Evolutionary conservation across 1,139 yeast genomes (phyloP).

Genomic region (Hansenula lynferdii): DNA sequence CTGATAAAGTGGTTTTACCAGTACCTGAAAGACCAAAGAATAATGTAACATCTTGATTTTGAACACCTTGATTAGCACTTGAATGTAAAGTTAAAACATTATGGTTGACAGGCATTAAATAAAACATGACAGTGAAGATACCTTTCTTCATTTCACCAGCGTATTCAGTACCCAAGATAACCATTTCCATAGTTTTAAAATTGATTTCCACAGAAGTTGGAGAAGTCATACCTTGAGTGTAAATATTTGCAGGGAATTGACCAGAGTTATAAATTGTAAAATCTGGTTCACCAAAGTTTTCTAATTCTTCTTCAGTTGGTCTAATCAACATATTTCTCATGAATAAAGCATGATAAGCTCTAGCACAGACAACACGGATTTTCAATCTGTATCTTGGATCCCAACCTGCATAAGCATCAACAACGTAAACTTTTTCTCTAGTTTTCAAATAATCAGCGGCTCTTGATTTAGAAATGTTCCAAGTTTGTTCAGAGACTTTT

Average conservation of each 20-base stretch:
- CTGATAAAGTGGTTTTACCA: constrained; percentile 96
- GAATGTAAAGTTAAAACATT: constrained; percentile 92
- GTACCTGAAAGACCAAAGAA: constrained; percentile 98
- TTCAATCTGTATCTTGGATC: constrained; percentile 97
- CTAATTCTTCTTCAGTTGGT: constrained; percentile 88
- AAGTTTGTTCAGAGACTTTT: constrained; percentile 89
- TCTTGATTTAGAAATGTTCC: constrained; percentile 95
- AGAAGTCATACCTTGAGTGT: constrained; percentile 97
- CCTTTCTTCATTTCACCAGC: constrained; percentile 99
- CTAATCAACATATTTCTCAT: constrained; percentile 98
- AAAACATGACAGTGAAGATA: constrained; percentile 97
- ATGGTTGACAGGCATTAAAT: constrained; percentile 95
- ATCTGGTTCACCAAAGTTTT: constrained; percentile 93
- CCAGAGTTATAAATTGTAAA: constrained; percentile 99
- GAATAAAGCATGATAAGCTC: constrained; percentile 97
- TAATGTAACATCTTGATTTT: constrained; percentile 65
- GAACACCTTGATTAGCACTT: constrained; percentile 85
- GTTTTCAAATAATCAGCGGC: constrained; percentile 97
- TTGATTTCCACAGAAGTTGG: constrained; percentile 94
- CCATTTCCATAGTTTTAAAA: constrained; percentile 98
- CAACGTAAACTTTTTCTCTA: constrained; percentile 88
- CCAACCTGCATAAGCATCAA: constrained; percentile 99
- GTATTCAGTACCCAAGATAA: constrained; percentile 95
- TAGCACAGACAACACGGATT: constrained; percentile 95
- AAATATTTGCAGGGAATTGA: constrained; percentile 96